Conservation (phyloP, 768 basidiomycete genomes). For the Lactarius akahatsu region DNA sequence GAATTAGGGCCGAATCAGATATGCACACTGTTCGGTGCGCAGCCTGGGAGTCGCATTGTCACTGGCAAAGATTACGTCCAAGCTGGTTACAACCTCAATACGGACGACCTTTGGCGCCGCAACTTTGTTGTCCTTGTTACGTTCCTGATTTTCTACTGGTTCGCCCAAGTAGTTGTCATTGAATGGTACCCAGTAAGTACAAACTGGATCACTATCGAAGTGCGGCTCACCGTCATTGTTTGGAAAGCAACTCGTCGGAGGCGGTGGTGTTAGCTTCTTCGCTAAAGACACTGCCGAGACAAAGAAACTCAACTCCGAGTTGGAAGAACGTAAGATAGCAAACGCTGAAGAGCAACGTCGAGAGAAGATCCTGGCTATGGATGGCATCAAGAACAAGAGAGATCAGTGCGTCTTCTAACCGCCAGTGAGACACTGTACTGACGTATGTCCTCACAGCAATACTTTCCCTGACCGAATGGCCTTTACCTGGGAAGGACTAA, state of each 20-base stretch:
- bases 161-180: constrained; percentile 64
- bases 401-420: constrained; percentile 53
- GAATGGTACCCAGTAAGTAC: constrained; percentile 57
- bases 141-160: constrained; percentile 68
- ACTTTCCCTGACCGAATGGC: constrained; percentile 42
- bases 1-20: constrained; percentile 71
- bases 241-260: constrained; percentile 52
- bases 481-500: constrained; percentile 82
- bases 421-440: background rate
- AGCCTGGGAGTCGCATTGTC: constrained; percentile 50
- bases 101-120: constrained; percentile 61
- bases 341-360: constrained; percentile 35
- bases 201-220: constrained; percentile 29
- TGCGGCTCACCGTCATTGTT: constrained; percentile 22
- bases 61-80: constrained; percentile 87
- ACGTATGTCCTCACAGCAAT: constrained; percentile 5
- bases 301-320: constrained; percentile 52
- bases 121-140: constrained; percentile 72
- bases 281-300: constrained; percentile 58
- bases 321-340: constrained; percentile 48
- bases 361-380: constrained; percentile 30
- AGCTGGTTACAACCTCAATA: constrained; percentile 51
- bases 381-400: constrained; percentile 37
- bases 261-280: constrained; percentile 58
- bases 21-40: constrained; percentile 71